Evolutionary conservation across 345 rosid genomes (phyloP), one percentile per base, ranked within the genome.

Genomic region (Zanthoxylum bungeanum): DNA sequence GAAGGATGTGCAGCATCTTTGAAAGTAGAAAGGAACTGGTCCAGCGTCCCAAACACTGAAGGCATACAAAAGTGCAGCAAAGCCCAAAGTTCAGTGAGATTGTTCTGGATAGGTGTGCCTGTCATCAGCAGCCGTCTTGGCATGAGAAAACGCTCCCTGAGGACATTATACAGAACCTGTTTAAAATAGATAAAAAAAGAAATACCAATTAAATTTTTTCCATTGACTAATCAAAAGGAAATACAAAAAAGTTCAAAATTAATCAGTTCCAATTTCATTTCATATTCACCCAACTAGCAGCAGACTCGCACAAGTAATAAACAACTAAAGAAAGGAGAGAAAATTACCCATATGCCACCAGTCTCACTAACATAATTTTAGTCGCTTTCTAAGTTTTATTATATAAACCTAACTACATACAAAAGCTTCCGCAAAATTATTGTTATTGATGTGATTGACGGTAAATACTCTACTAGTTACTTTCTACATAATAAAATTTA

Each of bases 11-110:
- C 93, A 70, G 81, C 80, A 83, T 89, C 92, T 79, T 87, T 85
- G 75, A 93, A 93, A 55, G 85, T 77, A 28, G 62, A 80, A 83
- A 85, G 93, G 66, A 91, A 93, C 76, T 89, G 86, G 68, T 89
- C 82, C 78, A 81, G 82, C 33, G 83, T 86, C 77, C 97, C 96
- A 88, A 93, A 93, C 46, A 93, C 85, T 34, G 77, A 83, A 66
- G 98, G 95, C 96, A 91, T 86, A 70, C 97, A 93, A 75, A 93
- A 93, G 83, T 91, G 97, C 93, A 93, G 74, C 81, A 93, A 79
- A 52, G 96, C 90, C 98, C 98, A 93, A n/a, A 93, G 91, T 75
- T 93, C 98, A 34, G 86, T 81, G 60, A 93, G 91, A 76, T 89
- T 88, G 77, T 93, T 93, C 77, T 93, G 96, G 59, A 93, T 82